These are phyloP conservation scores for Annulohypoxylon stygium DNA, from an alignment of 495 filamentous ascomycete species.

Conservation along the genomic window DNA sequence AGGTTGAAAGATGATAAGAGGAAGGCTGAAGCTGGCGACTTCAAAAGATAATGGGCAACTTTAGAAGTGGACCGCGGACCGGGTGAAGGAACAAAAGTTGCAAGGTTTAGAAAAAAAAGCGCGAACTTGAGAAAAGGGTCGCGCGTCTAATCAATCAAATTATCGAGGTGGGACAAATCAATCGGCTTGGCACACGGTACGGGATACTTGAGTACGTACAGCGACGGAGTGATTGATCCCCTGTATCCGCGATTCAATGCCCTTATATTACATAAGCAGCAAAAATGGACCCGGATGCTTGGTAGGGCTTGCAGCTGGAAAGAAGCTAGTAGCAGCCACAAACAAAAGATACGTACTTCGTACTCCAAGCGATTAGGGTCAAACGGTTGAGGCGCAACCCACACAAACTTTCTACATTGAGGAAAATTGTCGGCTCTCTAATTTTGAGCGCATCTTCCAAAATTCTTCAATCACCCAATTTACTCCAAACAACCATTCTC, in stretches of 20 bases:
- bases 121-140: constrained; percentile 30
- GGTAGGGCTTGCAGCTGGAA: constrained; percentile 8
- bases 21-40: neutral
- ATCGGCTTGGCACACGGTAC: neutral
- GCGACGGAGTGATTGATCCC: neutral
- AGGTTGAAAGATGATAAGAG: neutral
- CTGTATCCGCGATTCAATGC: neutral
- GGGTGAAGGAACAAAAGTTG: constrained; percentile 1
- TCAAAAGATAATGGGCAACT: constrained; percentile 11
- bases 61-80: neutral
- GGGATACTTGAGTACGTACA: neutral
- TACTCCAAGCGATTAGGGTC: constrained; percentile 52
- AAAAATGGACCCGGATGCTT: neutral
- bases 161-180: neutral
- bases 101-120: constrained; percentile 15
- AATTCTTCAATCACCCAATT: constrained; percentile 47
- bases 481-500: constrained; percentile 39
- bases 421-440: constrained; percentile 54
- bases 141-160: constrained; percentile 35
- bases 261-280: neutral
- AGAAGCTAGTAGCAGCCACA: constrained; percentile 11
- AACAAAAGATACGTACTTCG: constrained; percentile 36
- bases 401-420: constrained; percentile 48
- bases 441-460: constrained; percentile 47
- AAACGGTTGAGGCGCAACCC: constrained; percentile 46